Evolutionary conservation across 2,329 filamentous ascomycete genomes (phyloP), one percentile per base, ranked within the genome.

Genomic region (Fusarium newnesense): DNA sequence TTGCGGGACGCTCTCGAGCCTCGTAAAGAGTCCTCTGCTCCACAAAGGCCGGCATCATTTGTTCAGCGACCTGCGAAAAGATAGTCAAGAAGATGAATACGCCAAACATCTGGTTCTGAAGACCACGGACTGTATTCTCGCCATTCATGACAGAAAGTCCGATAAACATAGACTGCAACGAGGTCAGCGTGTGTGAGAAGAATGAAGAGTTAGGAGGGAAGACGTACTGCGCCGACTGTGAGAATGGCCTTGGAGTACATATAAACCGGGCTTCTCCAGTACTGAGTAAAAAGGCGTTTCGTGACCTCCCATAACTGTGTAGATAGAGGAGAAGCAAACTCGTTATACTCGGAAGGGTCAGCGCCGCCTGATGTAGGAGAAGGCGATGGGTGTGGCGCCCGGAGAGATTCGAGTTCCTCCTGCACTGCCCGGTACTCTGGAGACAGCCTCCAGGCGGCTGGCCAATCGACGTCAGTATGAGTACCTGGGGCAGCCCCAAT

Each of bases 11-110:
- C 77, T 93, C 91, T 26, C 90, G 89, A 13, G 89, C 87, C 80
- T 94, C 92, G 75, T 94, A 94, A 2, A 94, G 82, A 15, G 89
- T 86, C 26, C 92, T 87, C 75, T 93, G 91, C 2, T 87, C 86
- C 37, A 93, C 88, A 73, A 94, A 94, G 62, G 91, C 88, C 1
- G 92, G 92, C 87, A 93, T 91, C 73, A 91, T 90, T 73, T 92
- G 90, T 68, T 91, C 87, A 4, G 89, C 86, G 49, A 93, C 80
- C 57, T 89, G 86, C 34, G 89, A 88, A 80, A 94, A 94, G 79
- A 94, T 90, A 15, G 89, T 92, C 64, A 89, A 82, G 69, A 93
- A 84, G 86, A 94, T 89, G 82, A 94, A 94, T 58, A 94, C 89
- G 49, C 86, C 87, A 79, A 94, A 94, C 81, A 94, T 87, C 64